Evolutionary conservation across 805 yeast genomes (phyloP).

Genomic region (Lipomyces starkeyi): DNA sequence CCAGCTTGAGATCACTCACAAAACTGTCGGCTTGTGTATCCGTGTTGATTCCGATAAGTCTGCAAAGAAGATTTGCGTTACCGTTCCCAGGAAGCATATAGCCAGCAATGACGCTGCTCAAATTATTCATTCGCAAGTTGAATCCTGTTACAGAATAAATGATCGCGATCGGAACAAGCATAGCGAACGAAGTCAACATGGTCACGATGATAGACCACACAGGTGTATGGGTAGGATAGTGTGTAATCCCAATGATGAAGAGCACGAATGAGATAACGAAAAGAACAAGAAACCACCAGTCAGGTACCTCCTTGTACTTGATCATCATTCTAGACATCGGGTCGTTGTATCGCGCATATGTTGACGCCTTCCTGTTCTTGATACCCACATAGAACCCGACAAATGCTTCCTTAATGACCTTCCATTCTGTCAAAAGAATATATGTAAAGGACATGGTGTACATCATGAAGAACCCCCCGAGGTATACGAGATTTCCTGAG

Average conservation of each 20-base stretch:
- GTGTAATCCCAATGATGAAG: constrained; percentile 48
- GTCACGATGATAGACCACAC: constrained; percentile 67
- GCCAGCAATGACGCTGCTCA: constrained; percentile 55
- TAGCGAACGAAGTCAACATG: constrained; percentile 57
- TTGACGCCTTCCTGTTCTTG: constrained; percentile 52
- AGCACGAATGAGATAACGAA: constrained; percentile 55
- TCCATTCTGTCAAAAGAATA: constrained; percentile 28
- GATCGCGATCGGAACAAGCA: constrained; percentile 66
- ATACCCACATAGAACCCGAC: constrained; percentile 32
- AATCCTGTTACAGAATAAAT: constrained; percentile 67
- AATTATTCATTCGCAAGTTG: constrained; percentile 63
- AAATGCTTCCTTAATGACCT: constrained; percentile 6
- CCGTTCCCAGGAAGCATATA: constrained; percentile 62
- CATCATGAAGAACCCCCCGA: constrained; percentile 61
- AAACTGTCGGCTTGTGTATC: constrained; percentile 53
- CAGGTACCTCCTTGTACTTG: constrained; percentile 64
- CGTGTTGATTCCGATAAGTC: constrained; percentile 41
- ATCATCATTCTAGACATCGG: constrained; percentile 51
- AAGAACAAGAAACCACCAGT: constrained; percentile 63
- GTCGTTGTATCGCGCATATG: constrained; percentile 62
- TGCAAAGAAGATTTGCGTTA: constrained; percentile 59
- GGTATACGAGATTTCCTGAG: constrained; percentile 64
- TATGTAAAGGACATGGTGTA: constrained; percentile 63
- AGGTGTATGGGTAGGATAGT: constrained; percentile 56
- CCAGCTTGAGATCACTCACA: constrained; percentile 52